Evolutionary conservation across 1,139 yeast species (phyloP).

Genomic region (Saccharomyces hybrid): DNA sequence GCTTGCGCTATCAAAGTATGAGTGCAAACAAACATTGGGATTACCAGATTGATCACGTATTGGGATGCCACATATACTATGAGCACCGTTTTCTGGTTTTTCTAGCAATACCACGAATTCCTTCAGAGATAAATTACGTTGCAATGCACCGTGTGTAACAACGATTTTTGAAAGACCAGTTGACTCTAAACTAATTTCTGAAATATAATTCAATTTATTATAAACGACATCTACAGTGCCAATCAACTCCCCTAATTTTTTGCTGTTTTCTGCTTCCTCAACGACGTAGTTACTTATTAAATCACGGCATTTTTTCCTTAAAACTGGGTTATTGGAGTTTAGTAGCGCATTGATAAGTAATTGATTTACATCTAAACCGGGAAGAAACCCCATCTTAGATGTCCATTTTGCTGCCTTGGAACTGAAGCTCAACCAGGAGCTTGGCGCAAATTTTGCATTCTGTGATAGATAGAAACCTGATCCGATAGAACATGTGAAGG

Average conservation of each 20-base stretch:
- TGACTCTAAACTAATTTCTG: slow-evolving; percentile 45
- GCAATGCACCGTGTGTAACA: slow-evolving; percentile 31
- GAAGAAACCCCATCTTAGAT: slow-evolving; percentile 41
- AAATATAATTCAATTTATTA: slow-evolving; percentile 39
- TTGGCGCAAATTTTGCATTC: slow-evolving; percentile 48
- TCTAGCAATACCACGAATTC: slow-evolving; percentile 34
- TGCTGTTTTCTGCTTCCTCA: slow-evolving; percentile 39
- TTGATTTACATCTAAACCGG: slow-evolving; percentile 41
- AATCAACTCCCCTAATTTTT: slow-evolving; percentile 31
- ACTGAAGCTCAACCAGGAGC: slow-evolving; percentile 49
- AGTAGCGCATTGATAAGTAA: slow-evolving; percentile 43
- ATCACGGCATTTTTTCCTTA: slow-evolving; percentile 2
- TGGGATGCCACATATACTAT: slow-evolving; percentile 1
- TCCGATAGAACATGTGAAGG: slow-evolving; percentile 44
- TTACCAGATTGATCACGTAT: slow-evolving; percentile 15
- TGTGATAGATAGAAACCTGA: slow-evolving; percentile 51
- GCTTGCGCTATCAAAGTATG: slow-evolving; percentile 36
- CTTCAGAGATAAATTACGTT: slow-evolving; percentile 40
- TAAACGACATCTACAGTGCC: slow-evolving; percentile 26
- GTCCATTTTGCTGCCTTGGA: slow-evolving; percentile 47
- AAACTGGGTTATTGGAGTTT: slow-evolving; percentile 34
- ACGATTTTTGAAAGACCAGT: slow-evolving; percentile 49
- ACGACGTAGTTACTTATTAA: slow-evolving; percentile 20
- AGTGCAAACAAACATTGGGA: slow-evolving; percentile 38
- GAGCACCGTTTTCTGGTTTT: neutral